Evolutionary conservation across 2,329 filamentous ascomycete species (phyloP).

Genomic region (Pseudocercospora vitis): DNA sequence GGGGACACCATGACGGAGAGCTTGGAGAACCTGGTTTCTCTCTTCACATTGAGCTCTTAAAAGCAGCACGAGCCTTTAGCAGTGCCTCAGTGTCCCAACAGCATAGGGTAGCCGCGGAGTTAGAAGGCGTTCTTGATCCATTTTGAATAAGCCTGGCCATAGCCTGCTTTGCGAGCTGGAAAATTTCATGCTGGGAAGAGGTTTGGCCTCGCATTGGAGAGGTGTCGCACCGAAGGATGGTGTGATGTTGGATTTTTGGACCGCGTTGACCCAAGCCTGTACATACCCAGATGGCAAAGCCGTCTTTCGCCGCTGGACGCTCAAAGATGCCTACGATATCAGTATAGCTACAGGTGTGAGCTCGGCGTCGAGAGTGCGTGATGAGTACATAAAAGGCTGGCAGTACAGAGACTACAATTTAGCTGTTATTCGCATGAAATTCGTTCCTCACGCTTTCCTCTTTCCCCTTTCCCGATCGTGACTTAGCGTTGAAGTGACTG

Average conservation of each 20-base stretch:
- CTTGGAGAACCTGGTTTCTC: slow-evolving; percentile 37
- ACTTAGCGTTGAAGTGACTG: not conserved
- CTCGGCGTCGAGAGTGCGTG: slow-evolving; percentile 15
- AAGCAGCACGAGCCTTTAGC: slow-evolving; percentile 4
- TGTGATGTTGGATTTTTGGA: slow-evolving; percentile 10
- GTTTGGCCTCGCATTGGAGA: slow-evolving; percentile 10
- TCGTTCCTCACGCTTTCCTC: not conserved
- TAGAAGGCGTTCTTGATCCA: slow-evolving; percentile 13
- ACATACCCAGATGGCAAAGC: slow-evolving; percentile 11
- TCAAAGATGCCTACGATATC: slow-evolving; percentile 7
- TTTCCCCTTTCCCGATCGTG: not conserved
- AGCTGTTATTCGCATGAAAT: slow-evolving; percentile 5
- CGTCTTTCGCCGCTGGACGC: slow-evolving; percentile 5
- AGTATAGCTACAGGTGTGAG: slow-evolving; percentile 4
- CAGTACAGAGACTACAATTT: slow-evolving; percentile 12
- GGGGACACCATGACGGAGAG: slow-evolving; percentile 37
- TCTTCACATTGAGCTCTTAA: slow-evolving; percentile 37
- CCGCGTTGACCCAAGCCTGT: slow-evolving; percentile 10
- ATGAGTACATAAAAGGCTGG: slow-evolving; percentile 20
- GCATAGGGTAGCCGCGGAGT: slow-evolving; percentile 17
- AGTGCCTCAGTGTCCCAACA: slow-evolving; percentile 6
- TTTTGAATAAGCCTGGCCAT: slow-evolving; percentile 11
- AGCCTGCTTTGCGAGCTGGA: slow-evolving; percentile 13
- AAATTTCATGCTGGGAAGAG: slow-evolving; percentile 11
- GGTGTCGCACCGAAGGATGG: slow-evolving; percentile 2